These are phyloP conservation scores for Coix lacrymajobi DNA, from an alignment of 176 grass and related monocot genomes.

Conservation along the genomic window DNA sequence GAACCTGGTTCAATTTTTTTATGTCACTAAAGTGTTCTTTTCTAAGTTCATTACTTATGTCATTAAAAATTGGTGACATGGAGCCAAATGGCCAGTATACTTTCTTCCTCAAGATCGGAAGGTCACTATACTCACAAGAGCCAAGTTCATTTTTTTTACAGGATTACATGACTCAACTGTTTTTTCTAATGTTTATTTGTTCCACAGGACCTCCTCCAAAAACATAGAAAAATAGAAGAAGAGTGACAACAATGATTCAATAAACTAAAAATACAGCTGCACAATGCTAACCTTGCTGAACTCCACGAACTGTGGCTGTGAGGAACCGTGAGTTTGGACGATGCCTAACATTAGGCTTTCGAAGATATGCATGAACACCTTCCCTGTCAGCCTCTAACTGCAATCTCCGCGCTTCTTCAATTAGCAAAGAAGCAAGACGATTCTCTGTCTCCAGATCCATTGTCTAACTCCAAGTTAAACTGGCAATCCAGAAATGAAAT, in stretches of 20 bases:
- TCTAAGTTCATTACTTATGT: neutral
- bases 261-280: neutral
- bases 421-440: conserved; percentile 59
- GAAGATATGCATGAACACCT: conserved; percentile 75
- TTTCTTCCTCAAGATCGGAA: neutral
- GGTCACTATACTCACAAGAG: neutral
- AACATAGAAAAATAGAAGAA: neutral
- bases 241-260: neutral
- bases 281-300: conserved; percentile 71
- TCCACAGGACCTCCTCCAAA: neutral
- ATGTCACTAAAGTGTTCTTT: neutral
- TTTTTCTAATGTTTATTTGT: neutral
- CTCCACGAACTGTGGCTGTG: conserved; percentile 83
- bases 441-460: conserved; percentile 98
- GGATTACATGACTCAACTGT: neutral
- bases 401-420: conserved; percentile 74
- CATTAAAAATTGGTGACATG: neutral
- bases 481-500: neutral
- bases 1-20: neutral
- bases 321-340: conserved; percentile 92
- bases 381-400: conserved; percentile 72
- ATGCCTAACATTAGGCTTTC: conserved; percentile 53
- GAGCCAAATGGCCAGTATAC: neutral
- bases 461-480: neutral
- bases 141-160: neutral